phyloP scores from a whole-genome alignment of 768 basidiomycete species.

The Termitomyces sp. region DNA sequence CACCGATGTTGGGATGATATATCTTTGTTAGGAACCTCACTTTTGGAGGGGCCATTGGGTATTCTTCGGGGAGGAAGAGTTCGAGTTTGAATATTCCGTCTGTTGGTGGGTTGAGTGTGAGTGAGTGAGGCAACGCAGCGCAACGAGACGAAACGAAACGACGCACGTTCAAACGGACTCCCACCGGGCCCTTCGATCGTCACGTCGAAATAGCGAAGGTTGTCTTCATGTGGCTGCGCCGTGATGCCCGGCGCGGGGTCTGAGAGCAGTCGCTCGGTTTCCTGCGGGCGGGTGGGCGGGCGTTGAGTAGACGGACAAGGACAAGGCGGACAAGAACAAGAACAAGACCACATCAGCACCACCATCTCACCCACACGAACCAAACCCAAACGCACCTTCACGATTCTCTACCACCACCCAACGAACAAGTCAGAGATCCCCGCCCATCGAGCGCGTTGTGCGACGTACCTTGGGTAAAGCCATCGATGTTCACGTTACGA shows the following conservation, averaged over 20 bases:
- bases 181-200: conserved; percentile 93
- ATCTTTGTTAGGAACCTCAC: conserved; percentile 98
- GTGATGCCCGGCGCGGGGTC: conserved; percentile 98
- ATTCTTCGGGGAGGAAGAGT: conserved; percentile 97
- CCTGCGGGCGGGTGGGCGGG: conserved; percentile 46
- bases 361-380: no score
- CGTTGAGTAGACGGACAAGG: neutral
- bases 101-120: conserved; percentile 23
- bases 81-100: conserved; percentile 95
- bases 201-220: conserved; percentile 97
- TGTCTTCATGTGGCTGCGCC: conserved; percentile 95
- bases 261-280: conserved; percentile 93
- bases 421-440: no score
- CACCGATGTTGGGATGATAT: conserved; percentile 99
- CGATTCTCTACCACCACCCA: no score
- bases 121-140: no score
- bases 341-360: no score
- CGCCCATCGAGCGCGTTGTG: no score
- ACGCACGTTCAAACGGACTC: conserved; percentile 83
- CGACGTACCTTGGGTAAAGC: no score
- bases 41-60: conserved; percentile 99
- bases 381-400: no score
- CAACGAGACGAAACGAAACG: no score
- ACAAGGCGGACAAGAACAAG: conserved; percentile 19
- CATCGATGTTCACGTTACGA: no score